Evolutionary conservation across 768 basidiomycete genomes (phyloP).

Genomic region (Psilocybe tampanensis): DNA sequence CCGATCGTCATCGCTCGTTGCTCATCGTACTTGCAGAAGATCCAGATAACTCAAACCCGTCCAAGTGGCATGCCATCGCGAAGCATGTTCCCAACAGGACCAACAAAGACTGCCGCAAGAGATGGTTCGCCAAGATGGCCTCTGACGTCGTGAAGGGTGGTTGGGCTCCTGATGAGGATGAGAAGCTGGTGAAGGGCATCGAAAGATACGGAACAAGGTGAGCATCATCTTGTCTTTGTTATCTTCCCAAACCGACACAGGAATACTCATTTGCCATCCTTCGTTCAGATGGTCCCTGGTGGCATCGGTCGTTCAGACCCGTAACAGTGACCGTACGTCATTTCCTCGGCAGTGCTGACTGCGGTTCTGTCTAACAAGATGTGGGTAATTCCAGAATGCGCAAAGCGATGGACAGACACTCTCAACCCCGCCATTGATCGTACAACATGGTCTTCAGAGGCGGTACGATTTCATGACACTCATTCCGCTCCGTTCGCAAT

Average conservation of each 20-base stretch:
- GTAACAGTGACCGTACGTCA: conserved; percentile 61
- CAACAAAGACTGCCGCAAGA: conserved; percentile 66
- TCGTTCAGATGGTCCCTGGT: conserved; percentile 57
- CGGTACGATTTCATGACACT: conserved; percentile 34
- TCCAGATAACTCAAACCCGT: conserved; percentile 55
- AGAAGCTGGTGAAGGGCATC: conserved; percentile 56
- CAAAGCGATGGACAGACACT: conserved; percentile 65
- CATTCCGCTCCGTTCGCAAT: neutral
- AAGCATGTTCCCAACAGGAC: conserved; percentile 63
- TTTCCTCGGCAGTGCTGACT: neutral
- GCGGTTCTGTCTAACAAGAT: conserved; percentile 16
- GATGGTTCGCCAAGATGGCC: conserved; percentile 68
- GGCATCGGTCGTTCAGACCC: conserved; percentile 55
- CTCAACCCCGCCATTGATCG: conserved; percentile 62
- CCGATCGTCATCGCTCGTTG: conserved; percentile 2
- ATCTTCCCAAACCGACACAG: neutral
- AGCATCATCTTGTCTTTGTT: conserved; percentile 6
- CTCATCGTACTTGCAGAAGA: conserved; percentile 45
- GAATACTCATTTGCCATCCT: conserved; percentile 8
- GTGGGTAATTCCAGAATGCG: conserved; percentile 46
- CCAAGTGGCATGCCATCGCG: conserved; percentile 66
- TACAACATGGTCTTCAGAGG: conserved; percentile 59
- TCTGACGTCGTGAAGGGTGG: conserved; percentile 63
- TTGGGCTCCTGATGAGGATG: conserved; percentile 64
- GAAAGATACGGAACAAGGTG: conserved; percentile 59